A percentile compares a stretch with the other conserved stretches of the same genome.
Evolutionary conservation across 139 green algal species (phyloP).

Genomic region (Chlorella sp.): DNA sequence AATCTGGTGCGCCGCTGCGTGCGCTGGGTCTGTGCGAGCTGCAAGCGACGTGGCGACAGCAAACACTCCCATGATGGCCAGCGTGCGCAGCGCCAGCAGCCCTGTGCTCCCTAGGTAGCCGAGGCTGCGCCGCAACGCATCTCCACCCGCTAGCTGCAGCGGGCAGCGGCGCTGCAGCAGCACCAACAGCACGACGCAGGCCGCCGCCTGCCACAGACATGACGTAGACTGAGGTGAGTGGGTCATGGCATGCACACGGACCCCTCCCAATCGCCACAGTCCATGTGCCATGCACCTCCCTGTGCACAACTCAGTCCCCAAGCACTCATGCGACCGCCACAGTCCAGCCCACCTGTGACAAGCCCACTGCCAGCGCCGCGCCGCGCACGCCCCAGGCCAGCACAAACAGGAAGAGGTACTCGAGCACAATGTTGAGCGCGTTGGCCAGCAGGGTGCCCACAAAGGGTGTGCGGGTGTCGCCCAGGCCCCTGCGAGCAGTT

Average conservation of each 20-base stretch:
- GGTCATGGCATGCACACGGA: neutral
- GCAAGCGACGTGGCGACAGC: constrained; percentile 66
- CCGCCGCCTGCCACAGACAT: constrained; percentile 41
- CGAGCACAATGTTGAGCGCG: constrained; percentile 52
- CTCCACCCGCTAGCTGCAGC: constrained; percentile 31
- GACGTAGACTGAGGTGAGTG: neutral
- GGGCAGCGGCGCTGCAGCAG: constrained; percentile 26
- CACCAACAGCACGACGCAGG: constrained; percentile 39
- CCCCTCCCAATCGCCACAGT: no score
- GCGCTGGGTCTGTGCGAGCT: constrained; percentile 47
- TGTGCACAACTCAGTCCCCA: neutral
- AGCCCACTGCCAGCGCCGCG: constrained; percentile 73
- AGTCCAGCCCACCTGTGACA: constrained; percentile 58
- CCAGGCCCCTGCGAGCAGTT: neutral
- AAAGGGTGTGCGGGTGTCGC: constrained; percentile 48
- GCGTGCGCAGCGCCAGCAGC: constrained; percentile 72
- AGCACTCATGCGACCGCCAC: no score
- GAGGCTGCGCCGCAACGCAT: constrained; percentile 25
- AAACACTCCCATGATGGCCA: constrained; percentile 65
- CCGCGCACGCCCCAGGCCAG: constrained; percentile 64
- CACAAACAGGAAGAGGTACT: constrained; percentile 76
- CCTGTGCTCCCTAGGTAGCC: constrained; percentile 44
- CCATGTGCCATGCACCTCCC: no score
- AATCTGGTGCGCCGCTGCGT: constrained; percentile 73
- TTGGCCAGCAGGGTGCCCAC: constrained; percentile 48